Evolutionary conservation across 352 stramenopile species (phyloP), one percentile per base, ranked within the genome.

Genomic region (Globisporangium carolinianum): DNA sequence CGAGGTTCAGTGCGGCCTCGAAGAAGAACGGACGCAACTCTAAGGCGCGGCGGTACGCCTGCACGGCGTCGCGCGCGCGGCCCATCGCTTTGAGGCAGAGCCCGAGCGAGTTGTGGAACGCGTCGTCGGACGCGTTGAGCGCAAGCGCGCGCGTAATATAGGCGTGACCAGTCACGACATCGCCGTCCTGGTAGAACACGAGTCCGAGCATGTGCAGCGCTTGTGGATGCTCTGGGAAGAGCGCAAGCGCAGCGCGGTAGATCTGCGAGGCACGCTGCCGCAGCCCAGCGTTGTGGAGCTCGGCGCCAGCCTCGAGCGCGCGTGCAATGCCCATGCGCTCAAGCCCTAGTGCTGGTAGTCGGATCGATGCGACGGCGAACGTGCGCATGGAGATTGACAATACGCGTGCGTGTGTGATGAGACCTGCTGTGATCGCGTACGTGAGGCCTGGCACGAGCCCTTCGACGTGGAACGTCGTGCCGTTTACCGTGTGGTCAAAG

Each of bases 361-460:
- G 36, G 35, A 90, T 57, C 0, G 76, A 82, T 0, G 63, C 81
- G 14, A 91, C 79, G 6, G 76, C 63, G 53, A 94, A 89, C 7
- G 68, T 73, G 1, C 83, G 72, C 57, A 78, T 78, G 11, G 83
- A 94, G 11, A 87, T 58, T 7, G 68, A 79, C 12, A 91, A 58
- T 47, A 89, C 66, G 32, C 72, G 69, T 18, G 71, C 75, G 47
- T 56, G 17, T 55, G 71, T 74, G 41, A 87, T 62, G 5, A 94
- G 70, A 5, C 70, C 72, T 1, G 73, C 79, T 5, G 70, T 75
- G 24, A 94, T 60, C 8, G 62, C 59, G 55, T 94, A 94, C 11
- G 57, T 62, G 12, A 79, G 61, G 0, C 79, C 81, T 0, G 81
- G 71, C 0, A 86, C 63, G 11, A 94, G 78, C 0, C 79, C 75